Percentiles rank a stretch among this genome's conserved stretches.
These are phyloP conservation scores for Cladophialophora psammophila DNA, from an alignment of 2,329 filamentous ascomycete species.

Conservation along the genomic window DNA sequence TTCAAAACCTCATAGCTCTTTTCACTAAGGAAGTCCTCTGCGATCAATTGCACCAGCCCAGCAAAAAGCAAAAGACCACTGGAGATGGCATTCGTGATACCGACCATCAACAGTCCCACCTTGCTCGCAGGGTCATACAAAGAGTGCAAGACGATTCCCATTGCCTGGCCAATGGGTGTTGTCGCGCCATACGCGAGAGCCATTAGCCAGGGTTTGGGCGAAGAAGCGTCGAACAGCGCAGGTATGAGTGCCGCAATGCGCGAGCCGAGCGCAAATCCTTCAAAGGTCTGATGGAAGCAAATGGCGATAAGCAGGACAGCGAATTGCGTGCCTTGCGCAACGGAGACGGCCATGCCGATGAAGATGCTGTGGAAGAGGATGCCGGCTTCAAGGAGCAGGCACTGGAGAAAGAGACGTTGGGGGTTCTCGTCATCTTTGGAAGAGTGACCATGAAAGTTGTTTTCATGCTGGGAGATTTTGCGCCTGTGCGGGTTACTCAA, in stretches of 20 bases:
- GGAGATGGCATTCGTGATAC: slow-evolving; percentile 86
- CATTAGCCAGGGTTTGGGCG: slow-evolving; percentile 77
- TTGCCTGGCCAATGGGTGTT: slow-evolving; percentile 83
- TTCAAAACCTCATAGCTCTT: slow-evolving; percentile 67
- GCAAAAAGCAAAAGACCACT: slow-evolving; percentile 82
- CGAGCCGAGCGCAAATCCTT: slow-evolving; percentile 83
- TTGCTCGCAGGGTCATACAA: slow-evolving; percentile 81
- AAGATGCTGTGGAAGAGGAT: slow-evolving; percentile 87
- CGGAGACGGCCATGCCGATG: slow-evolving; percentile 85
- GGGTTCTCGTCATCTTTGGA: slow-evolving; percentile 54
- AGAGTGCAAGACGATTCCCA: slow-evolving; percentile 78
- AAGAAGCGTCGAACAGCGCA: slow-evolving; percentile 70
- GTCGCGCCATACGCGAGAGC: slow-evolving; percentile 70
- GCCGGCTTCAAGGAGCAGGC: slow-evolving; percentile 79
- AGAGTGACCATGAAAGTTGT: slow-evolving; percentile 19
- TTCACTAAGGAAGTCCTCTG: slow-evolving; percentile 80
- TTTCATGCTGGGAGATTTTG: slow-evolving; percentile 34
- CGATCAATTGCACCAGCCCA: slow-evolving; percentile 81
- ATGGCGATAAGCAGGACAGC: slow-evolving; percentile 81
- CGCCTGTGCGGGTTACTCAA: slow-evolving; percentile 42
- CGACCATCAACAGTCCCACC: slow-evolving; percentile 79
- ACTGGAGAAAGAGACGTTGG: slow-evolving; percentile 75
- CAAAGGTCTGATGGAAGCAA: slow-evolving; percentile 85
- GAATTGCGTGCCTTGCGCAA: slow-evolving; percentile 80
- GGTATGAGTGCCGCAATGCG: slow-evolving; percentile 80